Conservation (phyloP, 2,329 filamentous ascomycete genomes). For the Gyromitra esculenta region DNA sequence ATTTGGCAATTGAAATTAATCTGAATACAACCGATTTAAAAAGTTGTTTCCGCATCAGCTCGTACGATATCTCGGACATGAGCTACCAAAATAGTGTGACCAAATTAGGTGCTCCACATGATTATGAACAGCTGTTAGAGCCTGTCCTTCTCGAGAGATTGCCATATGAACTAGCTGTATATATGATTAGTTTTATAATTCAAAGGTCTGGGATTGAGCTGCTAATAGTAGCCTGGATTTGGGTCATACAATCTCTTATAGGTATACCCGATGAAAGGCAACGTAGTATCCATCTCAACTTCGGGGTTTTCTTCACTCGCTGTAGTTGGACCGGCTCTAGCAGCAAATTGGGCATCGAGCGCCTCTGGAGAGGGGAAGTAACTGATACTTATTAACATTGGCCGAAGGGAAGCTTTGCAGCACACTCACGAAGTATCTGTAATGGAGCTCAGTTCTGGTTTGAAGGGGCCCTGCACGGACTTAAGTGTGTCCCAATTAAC, state of each 20-base stretch:
- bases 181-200: not conserved
- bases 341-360: not conserved
- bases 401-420: constrained; percentile 65
- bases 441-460: constrained; percentile 89
- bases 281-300: constrained; percentile 74
- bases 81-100: too few species aligned
- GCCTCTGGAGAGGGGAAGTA: constrained; percentile 25
- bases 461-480: constrained; percentile 91
- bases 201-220: constrained; percentile 9
- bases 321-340: too few species aligned
- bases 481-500: constrained; percentile 94
- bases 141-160: too few species aligned
- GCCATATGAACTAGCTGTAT: not conserved
- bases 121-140: too few species aligned
- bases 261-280: constrained; percentile 95
- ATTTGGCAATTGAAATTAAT: too few species aligned
- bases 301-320: constrained; percentile 65
- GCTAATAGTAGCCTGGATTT: not conserved
- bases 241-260: constrained; percentile 86
- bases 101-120: too few species aligned
- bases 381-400: constrained; percentile 57
- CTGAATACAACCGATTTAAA: too few species aligned
- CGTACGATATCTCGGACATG: too few species aligned
- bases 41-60: too few species aligned
- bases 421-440: constrained; percentile 73